Evolutionary conservation across 2,329 filamentous ascomycete species (phyloP).

Genomic region (Ophiostoma piceae): DNA sequence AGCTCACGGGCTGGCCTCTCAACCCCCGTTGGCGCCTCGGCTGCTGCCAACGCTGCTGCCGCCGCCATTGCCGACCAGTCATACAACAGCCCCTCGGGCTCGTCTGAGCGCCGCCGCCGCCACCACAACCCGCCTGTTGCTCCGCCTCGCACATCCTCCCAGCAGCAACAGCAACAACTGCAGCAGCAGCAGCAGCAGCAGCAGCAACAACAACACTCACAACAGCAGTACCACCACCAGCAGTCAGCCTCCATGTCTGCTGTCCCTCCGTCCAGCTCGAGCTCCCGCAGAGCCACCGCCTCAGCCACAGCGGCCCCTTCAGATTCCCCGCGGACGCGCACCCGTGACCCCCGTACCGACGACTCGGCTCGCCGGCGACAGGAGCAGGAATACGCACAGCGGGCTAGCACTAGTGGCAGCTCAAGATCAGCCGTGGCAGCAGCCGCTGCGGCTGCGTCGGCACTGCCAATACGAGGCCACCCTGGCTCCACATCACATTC

Average conservation of each 20-base stretch:
- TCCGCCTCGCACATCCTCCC: slow-evolving; percentile 75
- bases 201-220: slow-evolving; percentile 21
- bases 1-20: slow-evolving; percentile 45
- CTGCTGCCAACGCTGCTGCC: slow-evolving; percentile 33
- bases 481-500: slow-evolving; percentile 43
- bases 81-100: slow-evolving; percentile 30
- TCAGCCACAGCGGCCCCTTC: background rate
- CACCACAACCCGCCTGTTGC: slow-evolving; percentile 60
- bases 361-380: slow-evolving; percentile 42
- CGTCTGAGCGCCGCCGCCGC: slow-evolving; percentile 51
- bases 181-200: slow-evolving; percentile 17
- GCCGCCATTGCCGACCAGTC: slow-evolving; percentile 37
- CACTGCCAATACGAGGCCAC: slow-evolving; percentile 44
- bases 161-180: slow-evolving; percentile 17
- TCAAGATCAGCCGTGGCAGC: slow-evolving; percentile 28
- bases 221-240: slow-evolving; percentile 13
- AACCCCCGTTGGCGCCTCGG: slow-evolving; percentile 34
- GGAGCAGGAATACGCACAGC: slow-evolving; percentile 37
- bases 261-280: slow-evolving; percentile 29
- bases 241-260: slow-evolving; percentile 23
- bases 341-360: slow-evolving; percentile 26
- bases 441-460: slow-evolving; percentile 36
- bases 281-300: slow-evolving; percentile 38
- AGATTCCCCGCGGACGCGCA: slow-evolving; percentile 35
- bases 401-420: background rate